Base-by-base conservation (phyloP, 2,329 filamentous ascomycete genomes). In the Fusarium tupiense region DNA sequence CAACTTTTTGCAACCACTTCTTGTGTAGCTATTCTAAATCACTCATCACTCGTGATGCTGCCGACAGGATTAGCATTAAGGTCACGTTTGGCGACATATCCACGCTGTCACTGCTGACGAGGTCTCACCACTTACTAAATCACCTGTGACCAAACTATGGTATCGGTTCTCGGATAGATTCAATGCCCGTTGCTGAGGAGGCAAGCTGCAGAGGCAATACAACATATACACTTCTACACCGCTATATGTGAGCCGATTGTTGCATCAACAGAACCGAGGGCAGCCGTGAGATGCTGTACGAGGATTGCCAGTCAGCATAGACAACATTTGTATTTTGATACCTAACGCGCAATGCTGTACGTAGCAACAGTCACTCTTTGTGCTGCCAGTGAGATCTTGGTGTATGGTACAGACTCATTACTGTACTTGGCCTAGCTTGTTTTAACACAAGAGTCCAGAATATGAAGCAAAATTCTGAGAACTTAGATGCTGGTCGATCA, bases 71-170 rank as follows among this genome's bases (percentile, higher is more conserved):
- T 8, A 8, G 20, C 5, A 8, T n/a, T 5, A 19, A 8, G 5
- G 31, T 14, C 8, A 24, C 16, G 49, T 35, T 52, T 24, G 4
- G 31, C 31, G 2, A 24, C 22, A 52, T 35, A 19, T 7, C 4
- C 31, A 20, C 17, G 8, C 3, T 35, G 8, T 3, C 11, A 35
- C 24, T 52, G 16, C 12, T 4, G 6, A 24, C 3, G 13, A 14
- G 22, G 1, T 35, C 22, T 14, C 16, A 35, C 22, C 6, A 52
- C 11, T 19, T 10, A 14, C 22, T 14, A 10, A 5, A 3, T 19
- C 1, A 50, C 10, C 16, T 33, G 3, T 2, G 8, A 0, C 5
- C 2, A 8, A 14, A 13, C 3, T 24, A 24, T 14, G 1, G 11
- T 0, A 19, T 24, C 22, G 49, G 22, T 13, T 16, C 9, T 17